phyloP scores from a whole-genome alignment of 2,329 filamentous ascomycete genomes.

The Claviceps capensis region DNA sequence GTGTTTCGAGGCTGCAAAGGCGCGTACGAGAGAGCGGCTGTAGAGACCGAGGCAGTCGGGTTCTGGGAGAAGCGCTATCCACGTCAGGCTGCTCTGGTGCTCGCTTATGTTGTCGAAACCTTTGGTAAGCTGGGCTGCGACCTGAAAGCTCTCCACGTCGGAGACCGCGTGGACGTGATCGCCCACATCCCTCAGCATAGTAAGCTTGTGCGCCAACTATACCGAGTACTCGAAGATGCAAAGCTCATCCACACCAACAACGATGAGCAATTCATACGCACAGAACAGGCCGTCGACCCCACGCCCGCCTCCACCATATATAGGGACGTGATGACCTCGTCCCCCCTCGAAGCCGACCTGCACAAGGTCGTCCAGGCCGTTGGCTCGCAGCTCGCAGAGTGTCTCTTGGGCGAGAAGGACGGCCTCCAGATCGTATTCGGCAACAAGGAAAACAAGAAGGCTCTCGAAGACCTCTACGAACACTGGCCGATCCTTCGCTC shows the following conservation, averaged over 20 bases:
- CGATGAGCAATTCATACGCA: not conserved
- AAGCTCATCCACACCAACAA: not conserved
- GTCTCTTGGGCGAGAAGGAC: not conserved
- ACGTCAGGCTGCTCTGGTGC: not conserved
- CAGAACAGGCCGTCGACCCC: not conserved
- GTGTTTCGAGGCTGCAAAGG: not conserved
- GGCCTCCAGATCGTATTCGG: not conserved
- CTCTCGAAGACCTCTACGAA: not conserved
- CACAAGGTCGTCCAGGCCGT: not conserved
- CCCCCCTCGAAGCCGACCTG: not conserved
- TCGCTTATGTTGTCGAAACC: not conserved
- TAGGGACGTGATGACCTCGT: not conserved
- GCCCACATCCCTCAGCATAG: not conserved
- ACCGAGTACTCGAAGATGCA: not conserved
- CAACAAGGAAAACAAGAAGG: not conserved
- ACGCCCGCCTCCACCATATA: not conserved
- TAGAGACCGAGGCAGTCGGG: not conserved
- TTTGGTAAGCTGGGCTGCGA: constrained; percentile 1
- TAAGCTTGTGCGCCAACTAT: not conserved
- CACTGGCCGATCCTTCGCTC: not conserved
- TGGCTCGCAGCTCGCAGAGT: not conserved
- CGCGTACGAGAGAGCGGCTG: not conserved
- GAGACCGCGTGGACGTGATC: not conserved
- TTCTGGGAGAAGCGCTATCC: not conserved
- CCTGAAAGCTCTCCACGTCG: not conserved